Evolutionary conservation across 192 early-diverging fungal genomes (phyloP), one percentile per base, ranked within the genome.

Genomic region (Coemansia sp.): DNA sequence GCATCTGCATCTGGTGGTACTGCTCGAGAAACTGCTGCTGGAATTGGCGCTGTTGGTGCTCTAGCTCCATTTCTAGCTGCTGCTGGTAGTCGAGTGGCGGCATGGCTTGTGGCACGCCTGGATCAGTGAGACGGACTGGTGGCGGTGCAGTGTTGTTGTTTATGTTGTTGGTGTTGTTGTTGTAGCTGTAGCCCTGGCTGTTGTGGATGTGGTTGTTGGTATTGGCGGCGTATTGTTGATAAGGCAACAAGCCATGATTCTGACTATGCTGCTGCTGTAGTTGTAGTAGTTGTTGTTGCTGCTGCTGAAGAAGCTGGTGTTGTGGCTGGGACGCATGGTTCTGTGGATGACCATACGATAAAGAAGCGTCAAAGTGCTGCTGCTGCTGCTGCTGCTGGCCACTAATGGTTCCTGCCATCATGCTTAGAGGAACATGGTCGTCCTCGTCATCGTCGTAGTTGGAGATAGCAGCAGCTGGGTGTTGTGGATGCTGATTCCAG

Each of bases 31-130:
- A 74, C 58, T 79, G 77, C 59, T 79, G 77, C 66, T 74, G 76
- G 44, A 79, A 79, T 61, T 79, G 76, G 37, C 74, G 77, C 62
- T 80, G 77, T 54, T 80, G 77, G 20, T 75, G 77, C 53, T 75
- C 70, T 17, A 75, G 69, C 66, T 80, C 77, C 45, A 75, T 44
- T 42, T 80, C 77, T 41, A 80, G 69, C 58, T 80, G 72, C 51
- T 66, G 68, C 14, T 80, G 72, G 46, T 75, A 72, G 66, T 71
- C 51, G 51, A 61, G 46, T 58, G 46, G 57, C 58, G 45, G 63
- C 57, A 59, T 59, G 57, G 57, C 7, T 40, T 59, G 57, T 41
- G 32, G 57, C 39, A 41, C 57, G 14, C 8, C 17, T 59, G 32
- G 57, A 38, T 41, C 16, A 16, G 57, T 16, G 39, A 39, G 32